Evolutionary conservation across 805 yeast species (phyloP).

Genomic region (Hanseniaspora hatyaiensis): DNA sequence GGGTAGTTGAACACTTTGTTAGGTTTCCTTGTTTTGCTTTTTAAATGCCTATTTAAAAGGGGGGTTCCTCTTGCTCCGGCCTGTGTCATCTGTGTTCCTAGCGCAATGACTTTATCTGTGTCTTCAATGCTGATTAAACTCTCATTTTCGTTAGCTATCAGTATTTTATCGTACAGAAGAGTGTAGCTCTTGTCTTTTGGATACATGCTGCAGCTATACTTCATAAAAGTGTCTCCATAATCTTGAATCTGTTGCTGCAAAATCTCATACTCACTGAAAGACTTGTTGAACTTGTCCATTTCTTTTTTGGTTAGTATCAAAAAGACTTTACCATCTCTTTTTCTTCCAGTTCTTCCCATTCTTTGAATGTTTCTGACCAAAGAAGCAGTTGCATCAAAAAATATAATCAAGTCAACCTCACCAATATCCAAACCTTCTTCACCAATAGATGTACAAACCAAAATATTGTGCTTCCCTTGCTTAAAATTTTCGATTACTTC

Average conservation of each 20-base stretch:
- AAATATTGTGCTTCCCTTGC: constrained; percentile 56
- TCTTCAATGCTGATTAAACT: constrained; percentile 44
- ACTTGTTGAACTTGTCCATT: constrained; percentile 63
- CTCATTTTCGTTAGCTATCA: constrained; percentile 59
- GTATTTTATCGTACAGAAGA: constrained; percentile 34
- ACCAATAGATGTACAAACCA: constrained; percentile 94
- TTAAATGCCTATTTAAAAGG: constrained; percentile 16
- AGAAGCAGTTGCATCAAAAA: constrained; percentile 85
- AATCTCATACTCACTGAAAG: constrained; percentile 70
- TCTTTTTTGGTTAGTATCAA: constrained; percentile 69
- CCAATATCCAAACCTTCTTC: constrained; percentile 98
- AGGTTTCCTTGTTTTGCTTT: constrained; percentile 19
- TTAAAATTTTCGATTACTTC: constrained; percentile 65
- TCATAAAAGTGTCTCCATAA: constrained; percentile 30
- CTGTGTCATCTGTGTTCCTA: constrained; percentile 48
- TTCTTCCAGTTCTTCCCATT: constrained; percentile 97
- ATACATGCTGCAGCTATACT: constrained; percentile 51
- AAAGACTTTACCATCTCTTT: constrained; percentile 73
- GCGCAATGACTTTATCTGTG: constrained; percentile 53
- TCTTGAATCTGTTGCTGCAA: constrained; percentile 59
- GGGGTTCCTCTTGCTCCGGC: background rate
- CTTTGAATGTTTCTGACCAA: constrained; percentile 90
- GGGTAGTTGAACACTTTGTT: constrained; percentile 19
- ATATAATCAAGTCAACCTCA: constrained; percentile 86
- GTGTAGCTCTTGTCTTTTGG: constrained; percentile 33